These are phyloP conservation scores for Phytophthora citrophthora DNA, from an alignment of 352 stramenopile species.

Conservation along the genomic window DNA sequence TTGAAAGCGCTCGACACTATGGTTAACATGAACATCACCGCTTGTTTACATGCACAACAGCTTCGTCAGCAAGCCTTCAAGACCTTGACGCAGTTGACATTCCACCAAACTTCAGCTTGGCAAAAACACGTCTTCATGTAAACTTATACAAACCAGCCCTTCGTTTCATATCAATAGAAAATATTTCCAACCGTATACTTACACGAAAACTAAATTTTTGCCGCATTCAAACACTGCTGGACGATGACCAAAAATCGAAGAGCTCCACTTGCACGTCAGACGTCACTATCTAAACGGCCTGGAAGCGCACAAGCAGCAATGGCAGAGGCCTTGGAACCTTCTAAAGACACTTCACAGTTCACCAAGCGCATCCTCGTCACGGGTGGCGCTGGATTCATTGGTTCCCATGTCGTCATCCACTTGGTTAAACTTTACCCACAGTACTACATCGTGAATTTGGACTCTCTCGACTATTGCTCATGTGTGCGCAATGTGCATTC, in stretches of 20 bases:
- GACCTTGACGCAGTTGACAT: constrained; percentile 1
- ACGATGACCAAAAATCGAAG: constrained; percentile 24
- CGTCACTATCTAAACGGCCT: constrained; percentile 1
- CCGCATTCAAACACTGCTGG: constrained; percentile 23
- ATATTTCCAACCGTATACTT: constrained; percentile 3
- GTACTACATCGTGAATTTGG: constrained; percentile 98
- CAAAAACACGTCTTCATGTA: constrained; percentile 10
- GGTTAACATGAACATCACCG: background rate
- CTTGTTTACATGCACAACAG: background rate
- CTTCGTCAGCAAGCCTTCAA: constrained; percentile 10
- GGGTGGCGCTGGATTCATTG: constrained; percentile 97
- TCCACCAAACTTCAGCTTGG: constrained; percentile 11
- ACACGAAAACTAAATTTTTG: background rate
- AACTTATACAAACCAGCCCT: too few relatives aligned
- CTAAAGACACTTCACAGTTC: constrained; percentile 15
- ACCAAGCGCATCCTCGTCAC: constrained; percentile 97
- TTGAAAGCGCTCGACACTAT: background rate
- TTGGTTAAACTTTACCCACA: constrained; percentile 97
- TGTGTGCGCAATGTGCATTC: constrained; percentile 75
- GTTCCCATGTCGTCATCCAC: constrained; percentile 96
- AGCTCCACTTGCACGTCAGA: background rate
- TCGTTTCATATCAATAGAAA: background rate
- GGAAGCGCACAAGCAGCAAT: constrained; percentile 8
- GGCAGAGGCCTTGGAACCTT: background rate
- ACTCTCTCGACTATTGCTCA: constrained; percentile 90